Conservation (phyloP, 73 alveolate species). For the Effrenium voratum region DNA sequence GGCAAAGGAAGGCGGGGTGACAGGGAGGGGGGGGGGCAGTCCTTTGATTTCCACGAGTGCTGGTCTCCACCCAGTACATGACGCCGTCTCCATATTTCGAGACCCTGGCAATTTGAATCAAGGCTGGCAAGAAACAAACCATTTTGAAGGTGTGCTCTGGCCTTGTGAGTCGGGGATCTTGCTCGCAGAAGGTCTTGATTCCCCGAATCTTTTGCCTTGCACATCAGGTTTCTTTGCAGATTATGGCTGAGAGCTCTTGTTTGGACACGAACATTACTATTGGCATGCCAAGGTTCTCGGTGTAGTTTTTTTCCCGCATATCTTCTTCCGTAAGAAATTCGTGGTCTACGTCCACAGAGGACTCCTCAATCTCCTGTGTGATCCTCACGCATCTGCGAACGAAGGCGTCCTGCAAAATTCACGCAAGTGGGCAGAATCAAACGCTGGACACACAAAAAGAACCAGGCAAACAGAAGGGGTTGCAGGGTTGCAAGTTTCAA, state of each 20-base stretch:
- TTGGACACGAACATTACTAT: too few relatives aligned
- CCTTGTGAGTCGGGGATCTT: background rate
- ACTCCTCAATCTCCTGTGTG: slow-evolving; percentile 6
- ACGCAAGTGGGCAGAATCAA: background rate
- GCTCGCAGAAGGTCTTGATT: slow-evolving; percentile 1
- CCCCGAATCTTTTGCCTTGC: slow-evolving; percentile 36
- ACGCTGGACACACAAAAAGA: background rate
- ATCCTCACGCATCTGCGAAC: background rate
- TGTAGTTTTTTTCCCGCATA: background rate
- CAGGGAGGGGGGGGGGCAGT: too few relatives aligned
- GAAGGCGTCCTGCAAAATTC: background rate
- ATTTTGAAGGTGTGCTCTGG: background rate
- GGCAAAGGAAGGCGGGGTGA: too few relatives aligned
- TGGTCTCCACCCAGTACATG: slow-evolving; percentile 34
- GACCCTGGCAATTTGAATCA: too few relatives aligned
- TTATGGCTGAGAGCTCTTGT: too few relatives aligned
- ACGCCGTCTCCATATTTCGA: slow-evolving; percentile 10
- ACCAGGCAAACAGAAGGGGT: background rate
- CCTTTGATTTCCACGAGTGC: too few relatives aligned
- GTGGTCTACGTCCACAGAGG: background rate
- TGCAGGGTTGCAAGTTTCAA: background rate
- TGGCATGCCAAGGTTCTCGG: background rate
- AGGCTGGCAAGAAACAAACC: background rate
- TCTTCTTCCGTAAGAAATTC: slow-evolving; percentile 1
- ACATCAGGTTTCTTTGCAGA: too few relatives aligned